Base-by-base conservation (phyloP, 106 monocot genomes). In the Xerophyta viscosa region DNA sequence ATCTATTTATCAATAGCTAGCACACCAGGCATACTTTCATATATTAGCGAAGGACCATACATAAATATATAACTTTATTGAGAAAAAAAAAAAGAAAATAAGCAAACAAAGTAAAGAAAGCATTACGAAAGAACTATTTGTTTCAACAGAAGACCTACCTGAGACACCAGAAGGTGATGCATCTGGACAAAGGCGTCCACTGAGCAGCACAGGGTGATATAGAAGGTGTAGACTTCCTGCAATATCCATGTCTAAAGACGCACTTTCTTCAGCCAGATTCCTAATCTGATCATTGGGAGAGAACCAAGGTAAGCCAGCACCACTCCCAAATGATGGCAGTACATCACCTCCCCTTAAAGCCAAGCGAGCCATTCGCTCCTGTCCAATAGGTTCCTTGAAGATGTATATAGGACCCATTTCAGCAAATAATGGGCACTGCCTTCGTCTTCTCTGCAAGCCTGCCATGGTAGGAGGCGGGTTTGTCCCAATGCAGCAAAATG, bases 341-440 rank as follows among this genome's bases (percentile, higher is more conserved):
- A 63, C 50, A 79, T 98, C 90, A 33, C 86, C 85, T 60, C 98
- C 90, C 39, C 90, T 70, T 1, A 56, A 57, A 52, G 98, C 85
- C 51, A 90, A 59, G 15, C 82, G 71, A 13, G 50, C 42, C 90
- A 98, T 98, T 33, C 67, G 74, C 46, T 98, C 98, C 20, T 66
- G 57, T 11, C 98, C 98, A 58, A 90, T 77, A 15, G 89, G 74
- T 51, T 98, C 98, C 69, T 83, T 98, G 52, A 98, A 98, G 46
- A 90, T 83, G 69, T 98, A 98, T 45, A 98, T 39, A 28, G 98
- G 82, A 1, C 90, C 98, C 98, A 90, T 86, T 62, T 98, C 98
- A 18, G 82, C 90, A 75, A 98, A 98, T 17, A 98, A 55, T 13
- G 98, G 86, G 6, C 98, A 98, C 45, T 90, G 90, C 7, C 79